Evolutionary conservation across 116 monocot genomes (phyloP).

Genomic region (Trichopus zeylanicus): DNA sequence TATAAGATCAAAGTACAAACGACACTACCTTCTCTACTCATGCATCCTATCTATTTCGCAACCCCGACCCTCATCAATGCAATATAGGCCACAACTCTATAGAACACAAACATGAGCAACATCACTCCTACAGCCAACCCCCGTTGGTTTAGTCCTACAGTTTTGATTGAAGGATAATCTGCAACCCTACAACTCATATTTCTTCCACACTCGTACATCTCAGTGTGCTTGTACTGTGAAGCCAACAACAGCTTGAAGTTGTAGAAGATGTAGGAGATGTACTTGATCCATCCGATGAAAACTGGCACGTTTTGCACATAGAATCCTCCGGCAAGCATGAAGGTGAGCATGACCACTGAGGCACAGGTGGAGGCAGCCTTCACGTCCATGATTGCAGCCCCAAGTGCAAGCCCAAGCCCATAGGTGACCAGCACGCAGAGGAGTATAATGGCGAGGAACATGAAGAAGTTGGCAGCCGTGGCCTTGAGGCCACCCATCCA

Average conservation of each 20-base stretch:
- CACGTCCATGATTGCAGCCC: not conserved
- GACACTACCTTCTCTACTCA: no score
- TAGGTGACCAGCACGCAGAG: not conserved
- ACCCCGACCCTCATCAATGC: constrained; percentile 2
- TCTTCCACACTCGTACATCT: not conserved
- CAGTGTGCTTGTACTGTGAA: not conserved
- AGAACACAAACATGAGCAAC: not conserved
- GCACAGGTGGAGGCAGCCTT: not conserved
- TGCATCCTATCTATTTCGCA: no score
- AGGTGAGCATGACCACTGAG: constrained; percentile 1
- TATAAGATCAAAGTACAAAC: no score
- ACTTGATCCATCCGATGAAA: constrained; percentile 6
- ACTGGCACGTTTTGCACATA: not conserved
- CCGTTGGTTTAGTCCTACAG: not conserved
- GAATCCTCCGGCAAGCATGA: constrained; percentile 6
- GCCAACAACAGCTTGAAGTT: constrained; percentile 2
- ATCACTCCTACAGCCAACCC: not conserved
- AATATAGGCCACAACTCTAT: not conserved
- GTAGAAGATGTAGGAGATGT: not conserved
- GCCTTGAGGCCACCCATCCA: constrained; percentile 7
- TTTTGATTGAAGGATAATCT: not conserved
- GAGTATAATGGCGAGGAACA: not conserved
- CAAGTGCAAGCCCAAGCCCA: constrained; percentile 2
- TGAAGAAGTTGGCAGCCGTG: not conserved
- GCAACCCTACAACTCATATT: not conserved